These are phyloP conservation scores for Penicillium pancosmium DNA, from an alignment of 495 filamentous ascomycete species.

Conservation along the genomic window DNA sequence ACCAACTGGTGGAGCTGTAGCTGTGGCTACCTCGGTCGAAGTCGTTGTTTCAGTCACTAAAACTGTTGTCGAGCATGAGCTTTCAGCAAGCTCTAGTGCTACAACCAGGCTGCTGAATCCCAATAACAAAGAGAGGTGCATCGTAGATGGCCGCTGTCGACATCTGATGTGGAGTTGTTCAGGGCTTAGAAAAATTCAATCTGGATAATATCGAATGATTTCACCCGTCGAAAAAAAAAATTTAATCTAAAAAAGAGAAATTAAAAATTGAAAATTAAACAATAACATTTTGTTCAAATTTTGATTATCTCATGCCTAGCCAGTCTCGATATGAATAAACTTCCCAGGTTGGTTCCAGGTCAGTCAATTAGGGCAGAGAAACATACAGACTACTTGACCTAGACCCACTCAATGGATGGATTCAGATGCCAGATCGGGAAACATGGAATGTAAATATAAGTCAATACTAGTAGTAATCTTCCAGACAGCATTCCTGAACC, in stretches of 20 bases:
- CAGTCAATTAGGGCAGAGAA: background rate
- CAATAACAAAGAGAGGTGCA: background rate
- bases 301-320: no score
- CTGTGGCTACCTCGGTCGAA: background rate
- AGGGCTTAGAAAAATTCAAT: background rate
- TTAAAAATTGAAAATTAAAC: no score
- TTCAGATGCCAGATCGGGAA: background rate
- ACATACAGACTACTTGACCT: background rate
- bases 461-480: background rate
- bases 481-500: background rate
- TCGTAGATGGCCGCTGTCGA: background rate
- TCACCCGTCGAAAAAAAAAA: no score
- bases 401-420: background rate
- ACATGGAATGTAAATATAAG: background rate
- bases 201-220: background rate
- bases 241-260: no score
- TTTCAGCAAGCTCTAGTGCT: background rate
- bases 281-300: no score
- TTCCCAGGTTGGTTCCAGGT: background rate
- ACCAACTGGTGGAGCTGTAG: background rate
- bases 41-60: constrained; percentile 1
- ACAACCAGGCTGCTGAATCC: background rate
- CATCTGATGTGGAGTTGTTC: background rate
- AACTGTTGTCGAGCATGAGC: background rate
- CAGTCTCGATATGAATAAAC: background rate